Conservation (phyloP, 73 alveolate genomes). For the Tetrahymena borealis region DNA sequence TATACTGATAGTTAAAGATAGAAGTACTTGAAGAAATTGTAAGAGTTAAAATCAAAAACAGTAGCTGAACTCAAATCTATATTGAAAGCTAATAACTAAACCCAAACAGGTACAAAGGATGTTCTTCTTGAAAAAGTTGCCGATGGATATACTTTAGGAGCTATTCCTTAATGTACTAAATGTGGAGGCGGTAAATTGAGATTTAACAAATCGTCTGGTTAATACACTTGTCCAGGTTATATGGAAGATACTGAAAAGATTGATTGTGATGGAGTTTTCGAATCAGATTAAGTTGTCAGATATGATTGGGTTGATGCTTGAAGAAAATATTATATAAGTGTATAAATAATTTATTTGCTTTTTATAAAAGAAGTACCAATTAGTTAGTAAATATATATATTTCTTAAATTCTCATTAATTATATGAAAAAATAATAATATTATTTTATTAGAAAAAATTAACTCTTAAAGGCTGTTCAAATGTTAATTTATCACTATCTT, state of each 20-base stretch:
- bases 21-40: neutral
- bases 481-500: no score
- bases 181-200: slow-evolving; percentile 67
- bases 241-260: neutral
- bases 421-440: no score
- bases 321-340: no score
- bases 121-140: slow-evolving; percentile 47
- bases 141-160: slow-evolving; percentile 59
- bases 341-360: no score
- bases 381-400: no score
- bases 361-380: no score
- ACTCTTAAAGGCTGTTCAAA: no score
- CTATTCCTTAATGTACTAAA: slow-evolving; percentile 59
- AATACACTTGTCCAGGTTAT: neutral
- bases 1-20: neutral
- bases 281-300: neutral
- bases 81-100: slow-evolving; percentile 37
- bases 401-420: no score
- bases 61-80: neutral
- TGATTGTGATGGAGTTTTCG: neutral
- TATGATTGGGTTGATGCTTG: neutral
- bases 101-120: slow-evolving; percentile 53
- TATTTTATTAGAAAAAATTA: no score
- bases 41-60: neutral
- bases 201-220: slow-evolving; percentile 42